Percentiles rank a stretch among this genome's conserved stretches.
Conservation (phyloP, 768 basidiomycete genomes). For the Baorangia bicolor region DNA sequence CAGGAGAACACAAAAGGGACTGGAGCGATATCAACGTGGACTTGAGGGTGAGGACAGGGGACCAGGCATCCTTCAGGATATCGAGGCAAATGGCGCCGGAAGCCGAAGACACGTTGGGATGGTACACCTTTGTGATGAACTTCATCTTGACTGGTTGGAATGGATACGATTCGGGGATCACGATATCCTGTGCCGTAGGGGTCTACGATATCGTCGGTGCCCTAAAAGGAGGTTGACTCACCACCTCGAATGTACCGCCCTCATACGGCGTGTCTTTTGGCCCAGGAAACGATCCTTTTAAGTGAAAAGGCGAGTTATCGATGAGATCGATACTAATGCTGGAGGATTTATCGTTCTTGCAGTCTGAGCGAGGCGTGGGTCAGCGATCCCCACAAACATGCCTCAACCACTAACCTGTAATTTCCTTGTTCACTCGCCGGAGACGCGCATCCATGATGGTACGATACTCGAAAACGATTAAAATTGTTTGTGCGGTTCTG, state of each 20-base stretch:
- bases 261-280: conserved; percentile 93
- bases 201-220: background rate
- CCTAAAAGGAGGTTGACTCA: conserved; percentile 41
- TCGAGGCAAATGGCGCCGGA: conserved; percentile 95
- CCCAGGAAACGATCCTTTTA: conserved; percentile 88
- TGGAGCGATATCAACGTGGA: conserved; percentile 95
- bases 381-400: background rate
- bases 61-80: conserved; percentile 87
- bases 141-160: conserved; percentile 98
- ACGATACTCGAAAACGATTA: background rate
- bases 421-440: conserved; percentile 92
- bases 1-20: conserved; percentile 88
- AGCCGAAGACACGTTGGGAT: conserved; percentile 92
- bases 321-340: conserved; percentile 84
- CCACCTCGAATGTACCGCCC: conserved; percentile 89
- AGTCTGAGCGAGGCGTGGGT: conserved; percentile 52
- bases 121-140: conserved; percentile 95
- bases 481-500: background rate
- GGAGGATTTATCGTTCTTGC: conserved; percentile 92
- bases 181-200: conserved; percentile 65
- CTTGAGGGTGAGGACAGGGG: conserved; percentile 92
- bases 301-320: conserved; percentile 88
- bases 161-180: conserved; percentile 88
- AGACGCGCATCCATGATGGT: conserved; percentile 81
- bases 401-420: conserved; percentile 55